A percentile compares a stretch with the other conserved stretches of the same genome.
Evolutionary conservation across 2,329 filamentous ascomycete species (phyloP).

Genomic region (Septoria linicola): DNA sequence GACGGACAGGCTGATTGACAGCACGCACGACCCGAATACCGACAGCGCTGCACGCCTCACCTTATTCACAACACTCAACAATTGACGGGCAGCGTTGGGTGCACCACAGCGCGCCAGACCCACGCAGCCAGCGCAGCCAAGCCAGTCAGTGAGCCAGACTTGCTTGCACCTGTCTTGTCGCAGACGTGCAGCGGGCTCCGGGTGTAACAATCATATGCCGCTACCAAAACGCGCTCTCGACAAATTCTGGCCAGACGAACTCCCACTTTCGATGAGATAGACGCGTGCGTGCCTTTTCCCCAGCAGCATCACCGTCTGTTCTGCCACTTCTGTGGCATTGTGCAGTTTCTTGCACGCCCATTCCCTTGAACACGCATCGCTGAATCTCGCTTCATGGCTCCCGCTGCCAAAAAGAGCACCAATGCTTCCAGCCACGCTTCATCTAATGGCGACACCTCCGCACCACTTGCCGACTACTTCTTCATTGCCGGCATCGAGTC

Average conservation of each 20-base stretch:
- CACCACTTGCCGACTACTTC: constrained; percentile 65
- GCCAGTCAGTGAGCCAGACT: neutral
- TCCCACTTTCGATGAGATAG: constrained; percentile 2
- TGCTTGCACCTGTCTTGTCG: neutral
- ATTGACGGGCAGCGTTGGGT: too few relatives aligned
- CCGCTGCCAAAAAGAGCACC: constrained; percentile 21
- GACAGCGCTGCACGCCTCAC: too few relatives aligned
- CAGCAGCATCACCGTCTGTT: neutral
- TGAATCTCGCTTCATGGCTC: constrained; percentile 25
- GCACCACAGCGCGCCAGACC: too few relatives aligned
- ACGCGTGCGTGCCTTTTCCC: too few relatives aligned
- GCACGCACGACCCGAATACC: too few relatives aligned
- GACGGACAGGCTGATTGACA: too few relatives aligned
- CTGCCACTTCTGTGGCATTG: neutral
- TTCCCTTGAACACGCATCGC: constrained; percentile 16
- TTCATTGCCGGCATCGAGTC: constrained; percentile 60
- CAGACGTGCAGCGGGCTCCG: neutral
- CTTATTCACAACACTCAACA: too few relatives aligned
- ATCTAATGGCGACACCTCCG: constrained; percentile 43
- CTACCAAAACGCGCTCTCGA: neutral
- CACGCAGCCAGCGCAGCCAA: neutral
- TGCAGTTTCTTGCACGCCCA: constrained; percentile 20
- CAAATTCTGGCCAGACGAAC: neutral
- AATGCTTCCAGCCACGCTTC: constrained; percentile 24
- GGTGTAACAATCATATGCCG: constrained; percentile 10